Conservation (phyloP, 805 yeast species). For the Candida broadrunensis region DNA sequence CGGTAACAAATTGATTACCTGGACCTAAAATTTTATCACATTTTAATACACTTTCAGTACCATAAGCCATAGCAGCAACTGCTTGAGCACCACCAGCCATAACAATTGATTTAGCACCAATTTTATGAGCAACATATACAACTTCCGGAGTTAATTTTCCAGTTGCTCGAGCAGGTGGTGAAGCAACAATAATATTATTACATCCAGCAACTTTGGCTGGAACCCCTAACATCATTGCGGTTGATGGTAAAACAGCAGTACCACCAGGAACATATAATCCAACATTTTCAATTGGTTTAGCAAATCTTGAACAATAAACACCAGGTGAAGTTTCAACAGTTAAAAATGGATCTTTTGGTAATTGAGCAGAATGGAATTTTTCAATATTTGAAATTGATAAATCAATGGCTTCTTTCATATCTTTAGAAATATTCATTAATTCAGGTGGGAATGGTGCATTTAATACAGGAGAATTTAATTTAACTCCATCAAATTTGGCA, state of each 20-base stretch:
- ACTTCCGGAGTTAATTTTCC: conserved; percentile 96
- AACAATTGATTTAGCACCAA: conserved; percentile 87
- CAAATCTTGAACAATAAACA: conserved; percentile 89
- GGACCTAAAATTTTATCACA: conserved; percentile 98
- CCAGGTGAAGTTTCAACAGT: conserved; percentile 93
- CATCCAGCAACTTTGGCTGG: conserved; percentile 99
- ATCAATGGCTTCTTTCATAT: conserved; percentile 82
- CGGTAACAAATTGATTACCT: conserved; percentile 98
- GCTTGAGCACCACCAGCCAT: conserved; percentile 99
- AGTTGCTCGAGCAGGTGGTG: conserved; percentile 87
- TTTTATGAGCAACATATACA: conserved; percentile 93
- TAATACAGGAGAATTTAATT: conserved; percentile 67
- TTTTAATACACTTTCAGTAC: conserved; percentile 88
- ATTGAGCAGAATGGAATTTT: conserved; percentile 92
- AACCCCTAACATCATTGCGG: conserved; percentile 96
- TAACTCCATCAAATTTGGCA: conserved; percentile 85
- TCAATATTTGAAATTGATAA: conserved; percentile 84
- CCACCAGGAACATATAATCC: conserved; percentile 99
- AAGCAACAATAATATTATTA: conserved; percentile 84
- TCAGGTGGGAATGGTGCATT: conserved; percentile 84
- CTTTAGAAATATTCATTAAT: conserved; percentile 68
- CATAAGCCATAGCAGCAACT: conserved; percentile 97
- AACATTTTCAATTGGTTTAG: conserved; percentile 90
- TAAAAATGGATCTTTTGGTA: conserved; percentile 64
- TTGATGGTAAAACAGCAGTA: conserved; percentile 95